Percentiles rank a stretch among this genome's conserved stretches.
Evolutionary conservation across 176 grass and related monocot species (phyloP).

Genomic region (Canna indica): DNA sequence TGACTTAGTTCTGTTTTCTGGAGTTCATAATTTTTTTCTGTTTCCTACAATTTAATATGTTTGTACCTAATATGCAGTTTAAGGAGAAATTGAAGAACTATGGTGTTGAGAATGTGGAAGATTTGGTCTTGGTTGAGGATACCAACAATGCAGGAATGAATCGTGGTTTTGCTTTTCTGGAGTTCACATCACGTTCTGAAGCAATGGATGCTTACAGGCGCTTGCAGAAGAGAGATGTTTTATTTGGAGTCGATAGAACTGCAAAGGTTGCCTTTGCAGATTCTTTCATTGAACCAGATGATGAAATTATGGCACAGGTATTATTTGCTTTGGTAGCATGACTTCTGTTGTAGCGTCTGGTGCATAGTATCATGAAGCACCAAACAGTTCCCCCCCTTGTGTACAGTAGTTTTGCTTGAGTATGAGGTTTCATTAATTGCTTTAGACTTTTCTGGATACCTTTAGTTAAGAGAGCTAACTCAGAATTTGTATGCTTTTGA

Average conservation of each 20-base stretch:
- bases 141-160: slow-evolving; percentile 71
- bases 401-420: not conserved
- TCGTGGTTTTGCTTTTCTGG: slow-evolving; percentile 88
- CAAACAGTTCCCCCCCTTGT: not conserved
- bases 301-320: slow-evolving; percentile 97
- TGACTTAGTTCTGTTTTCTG: slow-evolving; percentile 2
- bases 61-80: slow-evolving; percentile 35
- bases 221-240: slow-evolving; percentile 76
- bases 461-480: slow-evolving; percentile 7
- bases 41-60: not conserved
- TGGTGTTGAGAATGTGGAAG: slow-evolving; percentile 75
- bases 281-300: slow-evolving; percentile 69
- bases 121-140: slow-evolving; percentile 66
- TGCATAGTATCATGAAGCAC: not conserved
- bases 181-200: slow-evolving; percentile 80
- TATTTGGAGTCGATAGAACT: slow-evolving; percentile 70
- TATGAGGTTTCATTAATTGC: not conserved
- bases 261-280: slow-evolving; percentile 94
- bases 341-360: slow-evolving; percentile 9
- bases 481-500: slow-evolving; percentile 12
- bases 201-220: slow-evolving; percentile 81
- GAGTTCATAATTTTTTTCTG: slow-evolving; percentile 6
- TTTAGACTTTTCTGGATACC: not conserved
- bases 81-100: slow-evolving; percentile 85
- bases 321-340: not conserved